Evolutionary conservation across 2,329 filamentous ascomycete species (phyloP), one percentile per base, ranked within the genome.

Genomic region (Aspergillus thermomutatus): DNA sequence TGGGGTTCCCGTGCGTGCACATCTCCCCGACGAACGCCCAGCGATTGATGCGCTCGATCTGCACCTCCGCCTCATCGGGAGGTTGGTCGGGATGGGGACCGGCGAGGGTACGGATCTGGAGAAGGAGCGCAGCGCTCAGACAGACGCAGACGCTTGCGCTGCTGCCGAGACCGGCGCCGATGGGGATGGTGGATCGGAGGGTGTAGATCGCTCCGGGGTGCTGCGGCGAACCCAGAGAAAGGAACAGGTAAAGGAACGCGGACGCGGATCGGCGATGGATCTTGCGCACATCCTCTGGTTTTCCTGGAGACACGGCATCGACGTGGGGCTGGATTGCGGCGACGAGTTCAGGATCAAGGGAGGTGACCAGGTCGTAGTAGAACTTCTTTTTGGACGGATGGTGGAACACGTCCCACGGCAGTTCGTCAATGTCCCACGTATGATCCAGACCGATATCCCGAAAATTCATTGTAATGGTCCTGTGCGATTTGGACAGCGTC

Each of bases 21-120:
- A 97, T 89, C 74, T 99, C 94, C 25, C 89, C 89, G 0, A 99
- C 94, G 74, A 97, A 97, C 0, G 94, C 92, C 94, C 95, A 99
- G 60, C 90, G 85, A 75, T 99, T 99, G 77, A 99, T 97, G 61
- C 93, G 87, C 77, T 97, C 92, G 28, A 97, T 83, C 72, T 99
- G 93, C 46, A 92, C 76, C 58, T 90, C 87, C n/a, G 91, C 91
- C 76, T 99, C 94, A 54, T 91, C 87, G 0, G 86, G 77, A 3
- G 92, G 91, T 73, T 97, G 93, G 67, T 97, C 93, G 0, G 90
- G 90, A 70, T 97, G 93, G 1, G 94, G 94, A 0, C 92, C 92
- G 1, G 91, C 89, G 5, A 99, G 81, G 2, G 92, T 91, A 52
- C 92, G 88, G 61, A 95, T 88, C 73, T 97, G 94, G 54, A 95